A percentile compares a stretch with the other conserved stretches of the same genome.
Evolutionary conservation across 352 stramenopile genomes (phyloP).

Genomic region (Globisporangium nodosum): DNA sequence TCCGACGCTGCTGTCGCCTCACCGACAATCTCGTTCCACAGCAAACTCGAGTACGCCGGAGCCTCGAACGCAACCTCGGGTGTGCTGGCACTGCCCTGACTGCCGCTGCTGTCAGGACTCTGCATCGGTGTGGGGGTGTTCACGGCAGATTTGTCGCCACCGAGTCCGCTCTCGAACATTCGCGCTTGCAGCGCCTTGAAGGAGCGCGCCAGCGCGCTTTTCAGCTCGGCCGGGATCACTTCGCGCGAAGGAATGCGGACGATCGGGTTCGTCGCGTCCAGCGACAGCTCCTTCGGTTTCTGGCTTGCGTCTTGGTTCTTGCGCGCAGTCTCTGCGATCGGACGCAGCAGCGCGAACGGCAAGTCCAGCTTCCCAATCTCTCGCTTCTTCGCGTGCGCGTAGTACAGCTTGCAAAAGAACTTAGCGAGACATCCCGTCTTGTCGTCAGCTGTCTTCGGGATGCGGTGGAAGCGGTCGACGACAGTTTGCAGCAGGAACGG

Average conservation of each 20-base stretch:
- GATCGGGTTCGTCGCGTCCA: constrained; percentile 69
- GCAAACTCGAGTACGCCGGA: constrained; percentile 47
- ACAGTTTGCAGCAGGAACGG: constrained; percentile 76
- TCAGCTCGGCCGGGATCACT: constrained; percentile 64
- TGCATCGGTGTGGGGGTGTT: constrained; percentile 47
- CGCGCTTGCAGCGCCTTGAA: constrained; percentile 77
- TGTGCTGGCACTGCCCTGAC: constrained; percentile 23
- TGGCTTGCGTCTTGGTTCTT: constrained; percentile 79
- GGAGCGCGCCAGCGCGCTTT: constrained; percentile 54
- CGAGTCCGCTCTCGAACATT: constrained; percentile 42
- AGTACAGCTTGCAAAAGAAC: constrained; percentile 85
- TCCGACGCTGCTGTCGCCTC: constrained; percentile 52
- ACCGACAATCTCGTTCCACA: constrained; percentile 65
- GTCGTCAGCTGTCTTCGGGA: constrained; percentile 66
- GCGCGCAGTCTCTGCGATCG: constrained; percentile 69
- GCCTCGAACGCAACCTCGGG: constrained; percentile 41
- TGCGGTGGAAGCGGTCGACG: constrained; percentile 73
- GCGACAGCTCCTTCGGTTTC: constrained; percentile 66
- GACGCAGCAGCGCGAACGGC: constrained; percentile 58
- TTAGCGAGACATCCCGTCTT: constrained; percentile 64
- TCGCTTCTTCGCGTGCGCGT: constrained; percentile 77
- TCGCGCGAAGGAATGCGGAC: constrained; percentile 73
- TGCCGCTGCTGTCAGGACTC: constrained; percentile 45
- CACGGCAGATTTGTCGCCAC: constrained; percentile 32
- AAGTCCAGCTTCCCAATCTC: constrained; percentile 76